Percentiles rank a stretch among this genome's conserved stretches.
Evolutionary conservation across 805 yeast genomes (phyloP).

Genomic region (Candida nonsorbophila): DNA sequence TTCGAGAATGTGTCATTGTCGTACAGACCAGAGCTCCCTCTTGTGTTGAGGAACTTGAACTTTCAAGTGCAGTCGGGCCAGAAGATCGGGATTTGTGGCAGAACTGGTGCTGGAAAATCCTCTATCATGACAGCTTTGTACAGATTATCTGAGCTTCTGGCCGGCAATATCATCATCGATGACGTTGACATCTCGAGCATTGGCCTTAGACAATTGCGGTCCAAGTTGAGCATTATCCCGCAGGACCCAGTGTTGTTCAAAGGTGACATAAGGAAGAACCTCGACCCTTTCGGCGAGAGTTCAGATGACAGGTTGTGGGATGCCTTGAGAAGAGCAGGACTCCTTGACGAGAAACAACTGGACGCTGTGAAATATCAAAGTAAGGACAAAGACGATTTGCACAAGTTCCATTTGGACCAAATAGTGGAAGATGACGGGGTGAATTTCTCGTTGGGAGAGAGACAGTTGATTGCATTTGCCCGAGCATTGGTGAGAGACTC

Average conservation of each 20-base stretch:
- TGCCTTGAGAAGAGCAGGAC: constrained; percentile 50
- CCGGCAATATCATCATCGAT: constrained; percentile 51
- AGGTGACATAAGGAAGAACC: constrained; percentile 51
- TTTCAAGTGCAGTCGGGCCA: constrained; percentile 48
- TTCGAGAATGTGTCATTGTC: constrained; percentile 47
- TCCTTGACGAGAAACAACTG: constrained; percentile 37
- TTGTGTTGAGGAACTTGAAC: constrained; percentile 45
- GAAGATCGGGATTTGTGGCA: constrained; percentile 80
- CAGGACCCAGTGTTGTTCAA: constrained; percentile 64
- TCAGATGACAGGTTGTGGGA: constrained; percentile 52
- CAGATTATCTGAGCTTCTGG: constrained; percentile 45
- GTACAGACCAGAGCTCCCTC: constrained; percentile 56
- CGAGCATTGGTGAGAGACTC: constrained; percentile 76
- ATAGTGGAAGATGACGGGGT: constrained; percentile 61
- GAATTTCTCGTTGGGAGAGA: constrained; percentile 70
- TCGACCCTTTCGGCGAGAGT: constrained; percentile 55
- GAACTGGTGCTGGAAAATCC: constrained; percentile 84
- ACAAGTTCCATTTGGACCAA: constrained; percentile 39
- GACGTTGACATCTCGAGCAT: constrained; percentile 47
- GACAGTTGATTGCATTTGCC: constrained; percentile 77
- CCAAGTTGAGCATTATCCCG: constrained; percentile 59
- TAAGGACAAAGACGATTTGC: constrained; percentile 12
- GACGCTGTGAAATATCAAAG: constrained; percentile 24
- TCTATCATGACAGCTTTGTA: constrained; percentile 60
- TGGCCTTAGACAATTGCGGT: constrained; percentile 50